Base-by-base conservation (phyloP, 1,139 yeast species). In the Suhomyces anneliseae region DNA sequence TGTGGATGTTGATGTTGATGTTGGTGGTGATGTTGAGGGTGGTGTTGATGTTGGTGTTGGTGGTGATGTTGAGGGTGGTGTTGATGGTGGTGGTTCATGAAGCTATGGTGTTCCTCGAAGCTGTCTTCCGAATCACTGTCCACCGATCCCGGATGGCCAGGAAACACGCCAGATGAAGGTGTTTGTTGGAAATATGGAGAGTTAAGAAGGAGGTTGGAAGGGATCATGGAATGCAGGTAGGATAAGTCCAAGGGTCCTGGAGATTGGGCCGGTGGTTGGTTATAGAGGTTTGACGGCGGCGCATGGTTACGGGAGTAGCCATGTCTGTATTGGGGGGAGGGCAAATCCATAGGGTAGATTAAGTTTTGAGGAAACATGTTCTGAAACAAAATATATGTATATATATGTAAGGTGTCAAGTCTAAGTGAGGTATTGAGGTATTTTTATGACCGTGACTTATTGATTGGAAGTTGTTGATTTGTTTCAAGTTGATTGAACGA, bases 131-230 rank as follows among this genome's bases (percentile, higher is more conserved):
- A 24, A 19, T 40, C 46, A n/a, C 38, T 31, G 34, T 36, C 38
- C 26, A 32, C 39, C 3, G 40, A 27, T 7, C 35, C 31, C 11
- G 15, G 35, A 4, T 37, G 19, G 7, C 19, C 42, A 8, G 44
- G 44, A 27, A 44, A 43, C 39, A 39, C 46, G 6, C 38, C 43
- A 8, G 46, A 39, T 11, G 39, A 31, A 27, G 32, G 44, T 15
- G 69, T 26, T 62, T 61, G 43, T 14, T 45, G 44, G 36, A 47
- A 47, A 58, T 80, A 85, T 0, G 93, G 93, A 1, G 92, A 83
- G 19, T 82, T 81, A 53, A 84, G 69, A 44, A 87, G 68, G 45
- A 87, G 66, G 58, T 85, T 89, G 27, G 88, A 76, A 1, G 93
- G 93, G 36, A 87, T 68, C 74, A 86, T 74, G 27, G 50, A 47